Evolutionary conservation across 1,284 basidiomycete species (phyloP), one percentile per base, ranked within the genome.

Genomic region (Megacollybia platyphylla): DNA sequence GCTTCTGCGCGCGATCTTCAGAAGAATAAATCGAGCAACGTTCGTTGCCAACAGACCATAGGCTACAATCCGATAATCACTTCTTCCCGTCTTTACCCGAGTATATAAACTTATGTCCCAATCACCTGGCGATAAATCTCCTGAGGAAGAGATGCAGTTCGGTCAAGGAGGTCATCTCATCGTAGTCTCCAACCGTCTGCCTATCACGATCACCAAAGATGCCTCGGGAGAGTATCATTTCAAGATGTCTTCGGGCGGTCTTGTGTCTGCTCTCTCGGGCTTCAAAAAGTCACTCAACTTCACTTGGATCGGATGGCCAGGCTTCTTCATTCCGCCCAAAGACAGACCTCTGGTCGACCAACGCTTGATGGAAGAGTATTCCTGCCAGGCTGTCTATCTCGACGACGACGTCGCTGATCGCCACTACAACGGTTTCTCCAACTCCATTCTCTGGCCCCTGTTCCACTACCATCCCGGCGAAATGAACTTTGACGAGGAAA

Each of bases 391-490:
- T 11, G 96, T 99, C 52, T 97, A 97, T 68, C 81, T 99, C 53
- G 85, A 90, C 46, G 94, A 97, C 58, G 94, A 97, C 52, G 74
- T 99, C 48, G 94, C 96, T 9, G 96, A 99, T 63, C 78, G 85
- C 44, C 94, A 97, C 63, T 99, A 98, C 71, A 98, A 97, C 56
- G 89, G 88, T 49, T 98, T 99, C 72, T 93, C 91, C 51, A 99
- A 99, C 70, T 96, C 91, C 40, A 98, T 99, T 63, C 79, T 99
- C 32, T 99, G 94, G 94, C 94, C 94, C 0, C 71, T 99, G 39
- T 97, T 98, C 73, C 94, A 99, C 62, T 99, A 97, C 63, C 93
- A 97, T 60, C 90, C 91, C 10, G 91, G 92, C 51, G 92, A 97
- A 65, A 98, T 98, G 92, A 96, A 92, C 65, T 98, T 98, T 59